A percentile compares a stretch with the other conserved stretches of the same genome.
Evolutionary conservation across 495 filamentous ascomycete species (phyloP).

Genomic region (Evansstolkia leycettana): DNA sequence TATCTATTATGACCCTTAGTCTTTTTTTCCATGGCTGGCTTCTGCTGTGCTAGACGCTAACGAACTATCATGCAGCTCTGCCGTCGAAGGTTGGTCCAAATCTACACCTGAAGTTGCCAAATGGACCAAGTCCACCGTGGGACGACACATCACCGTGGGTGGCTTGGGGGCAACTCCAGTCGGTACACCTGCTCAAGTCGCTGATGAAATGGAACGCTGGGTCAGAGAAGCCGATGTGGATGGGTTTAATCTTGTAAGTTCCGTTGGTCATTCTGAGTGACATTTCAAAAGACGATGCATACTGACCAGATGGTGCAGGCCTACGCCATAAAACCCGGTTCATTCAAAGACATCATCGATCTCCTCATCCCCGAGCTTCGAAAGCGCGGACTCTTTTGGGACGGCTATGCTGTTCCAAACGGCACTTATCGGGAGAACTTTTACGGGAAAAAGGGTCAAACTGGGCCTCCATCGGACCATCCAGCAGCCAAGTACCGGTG

Average conservation of each 20-base stretch:
- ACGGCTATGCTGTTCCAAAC: constrained; percentile 31
- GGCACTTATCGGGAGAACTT: constrained; percentile 40
- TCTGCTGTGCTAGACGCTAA: not conserved
- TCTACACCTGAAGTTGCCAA: constrained; percentile 32
- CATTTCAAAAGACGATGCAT: not conserved
- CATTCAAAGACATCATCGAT: constrained; percentile 52
- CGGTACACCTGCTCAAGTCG: constrained; percentile 44
- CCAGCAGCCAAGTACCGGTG: constrained; percentile 39
- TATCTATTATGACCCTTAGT: constrained; percentile 12
- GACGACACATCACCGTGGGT: constrained; percentile 49
- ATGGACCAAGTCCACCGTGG: constrained; percentile 54
- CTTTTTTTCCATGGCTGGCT: not conserved
- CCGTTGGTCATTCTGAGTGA: too few relatives aligned
- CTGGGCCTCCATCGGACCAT: constrained; percentile 32
- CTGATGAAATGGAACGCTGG: constrained; percentile 50
- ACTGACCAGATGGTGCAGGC: constrained; percentile 20
- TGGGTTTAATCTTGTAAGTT: constrained; percentile 48
- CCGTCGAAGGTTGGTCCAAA: constrained; percentile 36
- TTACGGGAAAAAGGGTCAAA: constrained; percentile 26
- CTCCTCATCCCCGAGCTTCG: constrained; percentile 33
- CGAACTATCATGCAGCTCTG: constrained; percentile 28
- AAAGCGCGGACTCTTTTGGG: constrained; percentile 34
- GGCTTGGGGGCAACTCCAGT: constrained; percentile 42
- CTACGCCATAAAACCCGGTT: constrained; percentile 47
- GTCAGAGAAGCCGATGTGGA: constrained; percentile 49